phyloP scores from a whole-genome alignment of 306 rosid genomes.

The Luffa acutangula region DNA sequence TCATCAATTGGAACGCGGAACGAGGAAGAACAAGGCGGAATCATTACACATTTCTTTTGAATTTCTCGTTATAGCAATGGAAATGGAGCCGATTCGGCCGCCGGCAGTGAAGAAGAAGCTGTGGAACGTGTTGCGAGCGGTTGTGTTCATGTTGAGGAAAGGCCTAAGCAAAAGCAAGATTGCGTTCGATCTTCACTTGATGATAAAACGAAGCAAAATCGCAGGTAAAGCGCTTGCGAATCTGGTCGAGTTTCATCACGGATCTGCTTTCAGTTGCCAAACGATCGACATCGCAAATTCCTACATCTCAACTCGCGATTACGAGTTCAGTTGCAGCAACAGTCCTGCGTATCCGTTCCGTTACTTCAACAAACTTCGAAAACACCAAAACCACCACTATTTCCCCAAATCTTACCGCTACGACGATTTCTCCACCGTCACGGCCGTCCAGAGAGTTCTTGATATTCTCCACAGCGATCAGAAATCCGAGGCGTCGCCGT shows the following conservation, averaged over 20 bases:
- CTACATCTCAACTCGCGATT: conserved; percentile 51
- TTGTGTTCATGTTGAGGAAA: conserved; percentile 50
- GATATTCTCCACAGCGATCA: conserved; percentile 38
- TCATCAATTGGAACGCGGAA: background rate
- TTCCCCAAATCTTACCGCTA: conserved; percentile 21
- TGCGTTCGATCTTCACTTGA: conserved; percentile 31
- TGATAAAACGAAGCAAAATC: conserved; percentile 60
- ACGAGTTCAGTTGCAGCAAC: conserved; percentile 93
- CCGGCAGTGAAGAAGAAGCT: conserved; percentile 47
- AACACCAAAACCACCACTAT: conserved; percentile 12
- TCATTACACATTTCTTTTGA: background rate
- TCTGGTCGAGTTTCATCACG: conserved; percentile 33
- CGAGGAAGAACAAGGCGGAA: background rate
- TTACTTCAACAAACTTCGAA: conserved; percentile 23
- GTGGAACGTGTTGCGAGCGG: conserved; percentile 44
- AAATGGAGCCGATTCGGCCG: conserved; percentile 36
- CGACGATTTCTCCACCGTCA: conserved; percentile 37
- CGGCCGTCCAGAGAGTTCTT: conserved; percentile 46
- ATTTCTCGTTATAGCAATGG: conserved; percentile 24
- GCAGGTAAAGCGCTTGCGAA: conserved; percentile 55
- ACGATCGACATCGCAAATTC: conserved; percentile 33
- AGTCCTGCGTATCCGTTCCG: conserved; percentile 44
- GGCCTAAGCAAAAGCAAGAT: conserved; percentile 60
- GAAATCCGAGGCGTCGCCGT: conserved; percentile 52
- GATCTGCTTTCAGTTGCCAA: conserved; percentile 37